Conservation (phyloP, 2,329 filamentous ascomycete genomes). For the Aureobasidium pullulans region DNA sequence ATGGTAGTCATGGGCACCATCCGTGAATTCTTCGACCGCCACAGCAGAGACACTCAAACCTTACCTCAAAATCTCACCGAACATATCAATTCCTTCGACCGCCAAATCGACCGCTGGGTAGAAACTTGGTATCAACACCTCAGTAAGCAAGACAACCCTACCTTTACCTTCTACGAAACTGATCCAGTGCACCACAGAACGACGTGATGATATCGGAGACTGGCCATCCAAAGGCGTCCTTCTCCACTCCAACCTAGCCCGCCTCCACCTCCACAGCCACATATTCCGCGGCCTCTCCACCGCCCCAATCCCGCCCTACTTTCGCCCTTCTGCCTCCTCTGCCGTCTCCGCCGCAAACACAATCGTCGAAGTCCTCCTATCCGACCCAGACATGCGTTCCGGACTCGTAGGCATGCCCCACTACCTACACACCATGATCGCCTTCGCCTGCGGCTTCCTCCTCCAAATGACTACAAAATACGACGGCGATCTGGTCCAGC, state of each 20-base stretch:
- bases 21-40: conserved; percentile 49
- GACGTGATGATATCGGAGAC: conserved; percentile 11
- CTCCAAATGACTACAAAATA: conserved; percentile 42
- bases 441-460: conserved; percentile 47
- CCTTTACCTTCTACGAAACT: not conserved
- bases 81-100: conserved; percentile 38
- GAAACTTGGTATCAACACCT: conserved; percentile 9
- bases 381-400: conserved; percentile 36
- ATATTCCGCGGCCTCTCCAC: conserved; percentile 30
- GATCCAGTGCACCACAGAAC: not conserved
- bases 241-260: conserved; percentile 47
- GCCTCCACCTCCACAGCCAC: conserved; percentile 46
- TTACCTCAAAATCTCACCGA: conserved; percentile 45
- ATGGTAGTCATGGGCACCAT: conserved; percentile 52
- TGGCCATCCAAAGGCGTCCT: conserved; percentile 24
- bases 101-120: conserved; percentile 45
- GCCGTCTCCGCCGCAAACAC: conserved; percentile 41
- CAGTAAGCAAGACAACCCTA: not conserved
- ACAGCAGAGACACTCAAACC: conserved; percentile 39
- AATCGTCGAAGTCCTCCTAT: conserved; percentile 39
- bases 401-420: conserved; percentile 41
- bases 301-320: conserved; percentile 41
- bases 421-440: conserved; percentile 47
- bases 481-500: conserved; percentile 17
- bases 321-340: conserved; percentile 39